Base-by-base conservation (phyloP, 176 grass and related monocot genomes). In the Neostapfia colusana region DNA sequence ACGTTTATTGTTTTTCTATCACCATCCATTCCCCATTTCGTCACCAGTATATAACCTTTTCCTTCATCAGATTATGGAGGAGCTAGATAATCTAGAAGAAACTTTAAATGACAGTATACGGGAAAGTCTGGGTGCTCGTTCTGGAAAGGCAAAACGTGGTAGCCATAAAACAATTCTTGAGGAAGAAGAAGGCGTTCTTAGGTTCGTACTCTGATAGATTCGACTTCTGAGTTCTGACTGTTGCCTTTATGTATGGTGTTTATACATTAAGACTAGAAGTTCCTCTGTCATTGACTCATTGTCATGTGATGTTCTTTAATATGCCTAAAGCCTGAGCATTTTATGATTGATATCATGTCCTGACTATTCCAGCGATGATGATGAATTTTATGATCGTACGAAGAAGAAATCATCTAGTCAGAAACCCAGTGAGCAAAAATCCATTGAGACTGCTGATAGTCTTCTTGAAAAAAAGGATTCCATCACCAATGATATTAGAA, bases 301-400 rank as follows among this genome's bases (percentile, higher is more conserved):
- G 5, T 65, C 3, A 65, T 65, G 11, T 74, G 8, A 13, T 31
- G 18, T 72, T 72, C 27, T 31, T 34, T 61, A 42, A 42, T 60
- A 42, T 48, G 58, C 13, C 25, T 73, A 72, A 65, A 64, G 50
- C 4, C 59, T 41, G 20, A 63, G 26, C 25, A 42, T 74, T 73
- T 31, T 26, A 63, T 70, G 37, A 9, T 71, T 70, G 46, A 70
- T 81, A 5, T 70, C 6, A 60, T 74, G 63, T 53, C 24, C 53
- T 83, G 51, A 77, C 69, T 85, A 75, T 69, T 72, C 27, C 83
- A 99, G 95, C 34, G 95, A 99, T 0, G 95, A 99, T 14, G 95
- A 99, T 87, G 95, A 99, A 10, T 99, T 95, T 75, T 99, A 79
- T 90, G 95, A 99, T 63, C 95, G 95, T 64, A 99, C 95, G 10